Evolutionary conservation across 106 monocot genomes (phyloP), one percentile per base, ranked within the genome.

Genomic region (Narthecium ossifragum): DNA sequence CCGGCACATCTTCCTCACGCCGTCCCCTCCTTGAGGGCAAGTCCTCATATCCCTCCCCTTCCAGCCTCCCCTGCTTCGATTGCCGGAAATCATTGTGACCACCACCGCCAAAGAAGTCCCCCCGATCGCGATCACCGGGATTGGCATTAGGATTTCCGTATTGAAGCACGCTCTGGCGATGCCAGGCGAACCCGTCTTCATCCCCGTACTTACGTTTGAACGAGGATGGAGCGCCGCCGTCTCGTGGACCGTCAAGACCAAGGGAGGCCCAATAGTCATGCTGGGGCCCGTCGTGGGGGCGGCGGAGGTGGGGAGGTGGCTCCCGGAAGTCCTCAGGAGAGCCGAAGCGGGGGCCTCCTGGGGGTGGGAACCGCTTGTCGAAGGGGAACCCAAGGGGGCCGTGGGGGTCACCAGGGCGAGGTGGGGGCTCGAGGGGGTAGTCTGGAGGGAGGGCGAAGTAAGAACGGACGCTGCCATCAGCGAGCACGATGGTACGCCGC

Each of bases 141-240:
- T 62, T 62, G 6, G 51, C 33, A 26, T 51, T 64, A 31, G 83
- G 52, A 66, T 66, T 66, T 6, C 83, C 83, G 25, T 74, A 72
- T 55, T 72, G 79, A 26, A 59, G 36, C 12, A 67, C 69, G 33
- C 68, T 75, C 30, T 68, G 75, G 22, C 76, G 72, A 31, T 76
- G 80, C 71, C 85, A 66, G 10, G 65, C 65, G 45, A 80, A 66
- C 31, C 80, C 85, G 34, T 85, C 85, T 26, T 80, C 80, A 40
- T 69, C 84, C 23, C 45, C 46, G 36, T 57, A 80, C 75, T 85
- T 85, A 25, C 85, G 53, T 73, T 85, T 85, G 61, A 75, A 50
- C 13, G 56, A 50, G 5, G 79, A 64, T 0, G 71, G 13, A 0
- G 43, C 74, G 8, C 55, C 66, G 26, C 43, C 41, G 32, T 22